phyloP scores from a whole-genome alignment of 495 filamentous ascomycete species.

The Neurospora pannonica region DNA sequence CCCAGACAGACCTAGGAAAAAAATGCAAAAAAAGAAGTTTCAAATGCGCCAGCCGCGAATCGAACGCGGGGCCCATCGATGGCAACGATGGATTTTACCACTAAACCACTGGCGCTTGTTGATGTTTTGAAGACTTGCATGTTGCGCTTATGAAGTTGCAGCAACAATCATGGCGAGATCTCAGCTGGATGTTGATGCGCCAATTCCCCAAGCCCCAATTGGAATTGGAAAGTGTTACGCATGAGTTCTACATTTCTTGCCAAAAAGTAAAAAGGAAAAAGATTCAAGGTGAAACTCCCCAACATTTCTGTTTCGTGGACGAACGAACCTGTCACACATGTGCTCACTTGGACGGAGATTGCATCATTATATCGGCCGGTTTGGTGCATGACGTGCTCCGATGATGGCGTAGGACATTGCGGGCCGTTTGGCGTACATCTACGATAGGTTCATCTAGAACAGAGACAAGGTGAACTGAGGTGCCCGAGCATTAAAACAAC shows the following conservation, averaged over 20 bases:
- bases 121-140: background rate
- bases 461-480: background rate
- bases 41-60: slow-evolving; percentile 36
- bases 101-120: slow-evolving; percentile 32
- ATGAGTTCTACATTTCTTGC: too few species aligned
- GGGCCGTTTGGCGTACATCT: background rate
- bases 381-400: background rate
- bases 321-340: too few species aligned
- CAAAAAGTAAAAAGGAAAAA: too few species aligned
- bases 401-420: background rate
- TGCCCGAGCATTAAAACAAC: too few species aligned
- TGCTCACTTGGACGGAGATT: too few species aligned
- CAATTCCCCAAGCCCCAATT: too few species aligned
- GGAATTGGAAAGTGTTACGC: too few species aligned
- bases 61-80: slow-evolving; percentile 45
- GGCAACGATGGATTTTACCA: slow-evolving; percentile 47
- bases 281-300: too few species aligned
- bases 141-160: background rate
- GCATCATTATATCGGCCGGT: too few species aligned
- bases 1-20: background rate
- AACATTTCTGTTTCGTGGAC: too few species aligned
- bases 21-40: background rate
- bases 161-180: background rate
- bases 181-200: too few species aligned
- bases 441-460: background rate